Percentiles rank a stretch among this genome's conserved stretches.
Evolutionary conservation across 2,329 filamentous ascomycete genomes (phyloP).

Genomic region (Microdochium nivale): DNA sequence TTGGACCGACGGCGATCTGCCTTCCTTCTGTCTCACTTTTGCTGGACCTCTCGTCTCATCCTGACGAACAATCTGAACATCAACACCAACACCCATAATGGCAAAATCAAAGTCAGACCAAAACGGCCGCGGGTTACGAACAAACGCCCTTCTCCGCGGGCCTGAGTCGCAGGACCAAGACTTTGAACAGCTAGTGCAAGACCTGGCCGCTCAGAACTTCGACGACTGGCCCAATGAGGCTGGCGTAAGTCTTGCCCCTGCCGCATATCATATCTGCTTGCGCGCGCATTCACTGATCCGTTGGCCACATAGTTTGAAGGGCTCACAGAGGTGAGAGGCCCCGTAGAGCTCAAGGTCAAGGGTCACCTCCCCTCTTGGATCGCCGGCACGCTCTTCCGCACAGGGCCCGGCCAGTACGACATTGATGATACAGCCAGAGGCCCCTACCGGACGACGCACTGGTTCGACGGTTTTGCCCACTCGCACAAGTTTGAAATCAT

Average conservation of each 20-base stretch:
- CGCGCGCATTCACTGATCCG: conserved; percentile 3
- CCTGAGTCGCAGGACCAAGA: conserved; percentile 10
- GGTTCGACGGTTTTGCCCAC: conserved; percentile 73
- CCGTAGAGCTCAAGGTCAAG: conserved; percentile 52
- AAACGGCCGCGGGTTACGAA: background rate
- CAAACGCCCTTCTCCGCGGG: background rate
- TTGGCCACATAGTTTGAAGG: conserved; percentile 59
- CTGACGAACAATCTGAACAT: background rate
- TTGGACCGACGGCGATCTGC: too few relatives aligned
- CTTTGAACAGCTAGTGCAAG: conserved; percentile 9
- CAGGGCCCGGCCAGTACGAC: conserved; percentile 59
- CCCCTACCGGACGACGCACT: conserved; percentile 54
- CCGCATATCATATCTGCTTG: background rate
- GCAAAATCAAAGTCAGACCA: background rate
- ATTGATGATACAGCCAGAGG: conserved; percentile 49
- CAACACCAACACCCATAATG: background rate
- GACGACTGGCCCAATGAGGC: conserved; percentile 42
- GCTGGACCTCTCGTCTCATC: too few relatives aligned
- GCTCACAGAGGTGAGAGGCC: conserved; percentile 55
- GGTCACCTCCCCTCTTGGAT: conserved; percentile 64
- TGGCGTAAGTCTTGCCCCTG: conserved; percentile 27
- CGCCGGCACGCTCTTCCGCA: conserved; percentile 65
- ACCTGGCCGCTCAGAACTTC: conserved; percentile 10
- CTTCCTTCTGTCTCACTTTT: too few relatives aligned
- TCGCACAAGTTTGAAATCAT: conserved; percentile 66